These are phyloP conservation scores for Tylopilus felleus DNA, from an alignment of 768 basidiomycete genomes.

Conservation along the genomic window DNA sequence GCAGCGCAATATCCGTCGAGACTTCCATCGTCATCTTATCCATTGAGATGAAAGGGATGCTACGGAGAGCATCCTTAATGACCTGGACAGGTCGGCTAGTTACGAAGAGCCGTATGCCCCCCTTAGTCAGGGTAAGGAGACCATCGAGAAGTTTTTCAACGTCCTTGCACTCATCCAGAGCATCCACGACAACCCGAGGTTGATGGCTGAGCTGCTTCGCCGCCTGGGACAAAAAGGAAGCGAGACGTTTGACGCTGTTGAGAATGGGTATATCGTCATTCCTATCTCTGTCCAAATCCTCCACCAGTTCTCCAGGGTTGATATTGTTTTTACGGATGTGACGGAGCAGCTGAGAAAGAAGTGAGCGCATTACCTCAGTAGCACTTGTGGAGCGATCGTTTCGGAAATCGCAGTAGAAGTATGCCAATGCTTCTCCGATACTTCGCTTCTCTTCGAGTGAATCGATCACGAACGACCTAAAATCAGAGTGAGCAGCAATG, in stretches of 20 bases:
- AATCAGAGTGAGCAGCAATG: not conserved
- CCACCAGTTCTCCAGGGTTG: not conserved
- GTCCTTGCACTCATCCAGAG: constrained; percentile 18
- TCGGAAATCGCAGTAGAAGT: constrained; percentile 21
- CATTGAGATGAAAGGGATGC: too few relatives aligned
- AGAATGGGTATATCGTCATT: not conserved
- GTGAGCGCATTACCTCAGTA: constrained; percentile 10
- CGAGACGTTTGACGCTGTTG: not conserved
- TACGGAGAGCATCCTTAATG: too few relatives aligned
- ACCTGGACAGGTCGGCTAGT: too few relatives aligned
- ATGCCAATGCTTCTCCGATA: not conserved
- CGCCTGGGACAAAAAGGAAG: not conserved
- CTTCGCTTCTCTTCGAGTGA: not conserved
- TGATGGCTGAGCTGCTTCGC: not conserved
- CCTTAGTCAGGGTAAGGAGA: constrained; percentile 9
- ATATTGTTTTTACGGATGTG: not conserved
- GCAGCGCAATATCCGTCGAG: too few relatives aligned
- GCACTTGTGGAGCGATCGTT: constrained; percentile 1
- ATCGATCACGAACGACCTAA: constrained; percentile 8
- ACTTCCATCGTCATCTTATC: too few relatives aligned
- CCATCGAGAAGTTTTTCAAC: constrained; percentile 6
- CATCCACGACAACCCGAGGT: constrained; percentile 18
- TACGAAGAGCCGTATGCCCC: too few relatives aligned
- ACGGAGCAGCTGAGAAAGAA: constrained; percentile 14
- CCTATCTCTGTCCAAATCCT: constrained; percentile 1